Evolutionary conservation across 169 alveolate species (phyloP), one percentile per base, ranked within the genome.

Genomic region (Cryptosporidium canis): DNA sequence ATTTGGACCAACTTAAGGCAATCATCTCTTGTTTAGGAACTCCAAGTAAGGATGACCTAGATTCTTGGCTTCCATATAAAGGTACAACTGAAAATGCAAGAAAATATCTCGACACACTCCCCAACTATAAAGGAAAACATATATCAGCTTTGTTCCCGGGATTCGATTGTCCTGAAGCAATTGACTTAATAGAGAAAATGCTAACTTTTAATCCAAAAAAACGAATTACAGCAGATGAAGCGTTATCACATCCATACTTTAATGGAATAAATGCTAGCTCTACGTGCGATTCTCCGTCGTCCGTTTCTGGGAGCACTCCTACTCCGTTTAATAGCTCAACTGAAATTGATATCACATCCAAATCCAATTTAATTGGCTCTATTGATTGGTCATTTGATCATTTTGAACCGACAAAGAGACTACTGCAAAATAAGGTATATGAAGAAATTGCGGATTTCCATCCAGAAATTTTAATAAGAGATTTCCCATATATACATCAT

Each of bases 181-280:
- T 95, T 9, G 99, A 97, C 84, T 93, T 98, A 37, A 91, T 98
- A 53, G 94, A 96, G 9, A 93, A 93, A 82, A 92, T 96, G 96
- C 90, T 97, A 29, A 92, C 95, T 83, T 96, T 96, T 91, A 96
- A 96, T 83, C 99, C 99, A 11, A 95, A 94, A 71, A 94, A 93
- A 41, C 92, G 99, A 87, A 95, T 97, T 11, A 94, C 99, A 35
- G 96, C 98, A n/a, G 98, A 96, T 29, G 99, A 95, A 82, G 98
- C 99, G 4, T 92, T 98, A 11, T 91, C 96, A 29, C 99, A 98
- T 90, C 99, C 98, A 47, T 96, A 96, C 93, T 95, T 95, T 63
- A 83, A 90, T 43, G 94, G 85, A 2, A 71, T 83, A 2, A 41
- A 83, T n/a, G 51, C 37, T 24, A 61, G 39, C 21, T 58, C 55